Evolutionary conservation across 2,329 filamentous ascomycete genomes (phyloP).

Genomic region (Exutisphaerella laricina): DNA sequence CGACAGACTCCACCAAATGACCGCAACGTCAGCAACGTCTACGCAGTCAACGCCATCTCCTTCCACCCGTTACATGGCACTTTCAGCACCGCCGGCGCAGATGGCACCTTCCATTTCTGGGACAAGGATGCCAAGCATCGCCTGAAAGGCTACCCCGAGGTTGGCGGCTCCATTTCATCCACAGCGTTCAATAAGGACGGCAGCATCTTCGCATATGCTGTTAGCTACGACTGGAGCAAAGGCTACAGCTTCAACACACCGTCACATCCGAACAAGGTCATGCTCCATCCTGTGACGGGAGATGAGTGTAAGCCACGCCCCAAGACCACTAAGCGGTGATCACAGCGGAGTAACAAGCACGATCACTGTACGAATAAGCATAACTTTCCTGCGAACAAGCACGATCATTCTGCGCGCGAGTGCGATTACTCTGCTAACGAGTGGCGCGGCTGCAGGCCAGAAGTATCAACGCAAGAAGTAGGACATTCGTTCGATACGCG

Average conservation of each 20-base stretch:
- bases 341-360: background rate
- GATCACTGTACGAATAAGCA: too few relatives aligned
- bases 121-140: slow-evolving; percentile 58
- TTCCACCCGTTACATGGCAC: slow-evolving; percentile 97
- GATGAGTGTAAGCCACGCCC: slow-evolving; percentile 49
- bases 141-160: slow-evolving; percentile 59
- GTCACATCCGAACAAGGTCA: slow-evolving; percentile 46
- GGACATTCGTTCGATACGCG: background rate
- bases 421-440: background rate
- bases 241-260: slow-evolving; percentile 80
- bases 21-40: slow-evolving; percentile 75
- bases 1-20: slow-evolving; percentile 63
- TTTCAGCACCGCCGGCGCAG: slow-evolving; percentile 93
- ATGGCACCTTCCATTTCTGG: slow-evolving; percentile 97
- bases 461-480: background rate
- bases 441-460: background rate
- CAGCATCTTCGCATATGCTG: slow-evolving; percentile 56
- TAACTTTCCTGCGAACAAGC: background rate
- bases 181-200: slow-evolving; percentile 89
- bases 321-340: slow-evolving; percentile 44
- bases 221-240: slow-evolving; percentile 98
- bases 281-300: slow-evolving; percentile 44
- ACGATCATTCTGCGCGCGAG: slow-evolving; percentile 5
- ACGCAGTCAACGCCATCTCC: slow-evolving; percentile 92
- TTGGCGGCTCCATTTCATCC: slow-evolving; percentile 72